Conservation (phyloP, 345 rosid species). For the Carallia brachiata region DNA sequence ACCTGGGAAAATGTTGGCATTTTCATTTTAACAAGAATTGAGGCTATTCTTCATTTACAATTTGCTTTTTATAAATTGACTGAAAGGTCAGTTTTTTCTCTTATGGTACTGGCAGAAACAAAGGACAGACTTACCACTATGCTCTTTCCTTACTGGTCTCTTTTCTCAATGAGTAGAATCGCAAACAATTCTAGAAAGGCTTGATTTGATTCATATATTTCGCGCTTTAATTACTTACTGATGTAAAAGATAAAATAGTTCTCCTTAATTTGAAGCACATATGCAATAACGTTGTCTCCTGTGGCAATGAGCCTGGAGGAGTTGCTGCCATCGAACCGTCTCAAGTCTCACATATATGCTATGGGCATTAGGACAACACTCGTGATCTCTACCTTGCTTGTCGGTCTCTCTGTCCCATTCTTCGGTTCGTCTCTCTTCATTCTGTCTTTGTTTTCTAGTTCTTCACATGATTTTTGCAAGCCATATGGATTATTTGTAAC, state of each 20-base stretch:
- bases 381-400: slow-evolving; percentile 73
- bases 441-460: neutral
- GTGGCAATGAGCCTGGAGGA: slow-evolving; percentile 97
- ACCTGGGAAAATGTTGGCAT: too few relatives aligned
- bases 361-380: slow-evolving; percentile 69
- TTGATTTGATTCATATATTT: neutral
- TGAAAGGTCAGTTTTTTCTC: too few relatives aligned
- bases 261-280: slow-evolving; percentile 49
- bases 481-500: neutral
- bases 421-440: slow-evolving; percentile 50
- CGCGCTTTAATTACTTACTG: neutral
- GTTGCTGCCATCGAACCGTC: slow-evolving; percentile 60
- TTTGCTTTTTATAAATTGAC: too few relatives aligned
- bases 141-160: too few relatives aligned
- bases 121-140: too few relatives aligned
- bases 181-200: too few relatives aligned
- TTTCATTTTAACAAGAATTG: too few relatives aligned
- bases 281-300: slow-evolving; percentile 89
- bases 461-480: neutral
- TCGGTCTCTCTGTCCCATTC: slow-evolving; percentile 80
- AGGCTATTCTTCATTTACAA: too few relatives aligned
- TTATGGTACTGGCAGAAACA: too few relatives aligned
- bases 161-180: too few relatives aligned
- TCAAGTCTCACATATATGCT: slow-evolving; percentile 55
- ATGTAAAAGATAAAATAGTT: slow-evolving; percentile 2